phyloP scores from a whole-genome alignment of 208 protist genomes.

The Acanthamoeba castellanii region DNA sequence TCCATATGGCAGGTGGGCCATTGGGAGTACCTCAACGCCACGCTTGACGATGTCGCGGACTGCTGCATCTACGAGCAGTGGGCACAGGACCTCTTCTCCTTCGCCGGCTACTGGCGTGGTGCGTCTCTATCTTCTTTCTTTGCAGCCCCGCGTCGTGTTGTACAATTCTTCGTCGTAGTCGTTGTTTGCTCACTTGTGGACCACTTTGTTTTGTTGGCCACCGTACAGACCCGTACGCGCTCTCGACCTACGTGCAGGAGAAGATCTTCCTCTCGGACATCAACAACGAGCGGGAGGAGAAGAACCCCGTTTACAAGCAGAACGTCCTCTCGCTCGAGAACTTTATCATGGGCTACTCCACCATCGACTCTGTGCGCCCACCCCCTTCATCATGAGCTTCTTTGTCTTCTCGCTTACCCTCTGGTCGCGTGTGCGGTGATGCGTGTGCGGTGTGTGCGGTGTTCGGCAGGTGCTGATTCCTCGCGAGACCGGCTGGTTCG shows the following conservation, averaged over 20 bases:
- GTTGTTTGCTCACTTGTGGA: too few species aligned
- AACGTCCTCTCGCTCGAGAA: slow-evolving; percentile 63
- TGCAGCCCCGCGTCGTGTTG: neutral
- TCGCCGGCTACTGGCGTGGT: slow-evolving; percentile 75
- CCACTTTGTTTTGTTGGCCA: too few species aligned
- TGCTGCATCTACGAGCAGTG: slow-evolving; percentile 60
- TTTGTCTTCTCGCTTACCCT: neutral
- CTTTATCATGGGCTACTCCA: slow-evolving; percentile 64
- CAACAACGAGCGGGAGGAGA: slow-evolving; percentile 62
- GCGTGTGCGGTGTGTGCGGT: too few species aligned
- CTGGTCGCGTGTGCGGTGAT: neutral
- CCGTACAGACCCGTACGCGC: slow-evolving; percentile 25
- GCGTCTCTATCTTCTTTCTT: neutral
- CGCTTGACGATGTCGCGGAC: slow-evolving; percentile 66
- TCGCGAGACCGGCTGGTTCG: slow-evolving; percentile 67
- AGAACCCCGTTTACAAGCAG: slow-evolving; percentile 53
- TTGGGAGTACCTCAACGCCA: slow-evolving; percentile 34
- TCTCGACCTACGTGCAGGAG: slow-evolving; percentile 8
- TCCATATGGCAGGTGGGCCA: neutral
- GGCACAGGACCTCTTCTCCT: slow-evolving; percentile 56
- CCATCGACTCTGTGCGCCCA: slow-evolving; percentile 18
- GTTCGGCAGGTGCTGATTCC: slow-evolving; percentile 58
- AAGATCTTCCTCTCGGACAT: slow-evolving; percentile 59
- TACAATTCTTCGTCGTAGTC: neutral
- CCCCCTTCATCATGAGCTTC: neutral